These are phyloP conservation scores for Aspergillus thermomutatus DNA, from an alignment of 2,329 filamentous ascomycete genomes.

Conservation along the genomic window DNA sequence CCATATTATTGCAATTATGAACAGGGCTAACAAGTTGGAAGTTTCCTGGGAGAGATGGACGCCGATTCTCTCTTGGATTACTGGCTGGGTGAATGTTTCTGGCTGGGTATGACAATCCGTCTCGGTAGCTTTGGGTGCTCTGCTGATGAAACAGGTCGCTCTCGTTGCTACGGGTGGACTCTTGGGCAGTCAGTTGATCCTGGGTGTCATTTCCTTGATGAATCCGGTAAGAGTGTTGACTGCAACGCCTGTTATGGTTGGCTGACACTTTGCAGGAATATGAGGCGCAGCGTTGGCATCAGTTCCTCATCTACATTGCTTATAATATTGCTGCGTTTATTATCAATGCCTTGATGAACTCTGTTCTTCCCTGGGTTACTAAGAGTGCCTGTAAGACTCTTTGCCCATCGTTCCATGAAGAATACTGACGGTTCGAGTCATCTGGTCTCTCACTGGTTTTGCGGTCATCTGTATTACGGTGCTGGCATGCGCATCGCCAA, in stretches of 20 bases:
- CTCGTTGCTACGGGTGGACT: constrained; percentile 66
- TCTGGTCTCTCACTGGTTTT: constrained; percentile 69
- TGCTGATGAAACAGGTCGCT: constrained; percentile 40
- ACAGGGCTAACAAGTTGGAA: constrained; percentile 10
- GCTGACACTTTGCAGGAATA: constrained; percentile 39
- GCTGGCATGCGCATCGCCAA: constrained; percentile 61
- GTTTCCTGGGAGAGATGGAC: constrained; percentile 60
- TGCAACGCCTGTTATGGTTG: background rate
- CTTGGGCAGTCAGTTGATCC: constrained; percentile 63
- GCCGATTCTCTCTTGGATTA: constrained; percentile 64
- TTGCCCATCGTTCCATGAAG: background rate
- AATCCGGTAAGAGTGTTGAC: constrained; percentile 39
- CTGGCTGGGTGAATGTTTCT: constrained; percentile 67
- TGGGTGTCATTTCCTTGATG: constrained; percentile 63
- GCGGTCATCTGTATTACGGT: constrained; percentile 67
- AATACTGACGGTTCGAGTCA: constrained; percentile 38
- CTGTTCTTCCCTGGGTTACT: constrained; percentile 62
- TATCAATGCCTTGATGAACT: constrained; percentile 64
- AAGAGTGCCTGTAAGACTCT: constrained; percentile 54
- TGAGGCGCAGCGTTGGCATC: constrained; percentile 61
- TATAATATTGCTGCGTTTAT: constrained; percentile 60
- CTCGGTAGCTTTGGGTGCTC: background rate
- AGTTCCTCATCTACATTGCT: constrained; percentile 68
- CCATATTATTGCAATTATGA: background rate
- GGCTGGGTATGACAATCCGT: constrained; percentile 56